A percentile compares a stretch with the other conserved stretches of the same genome.
These are phyloP conservation scores for Fraxinus albicans DNA, from an alignment of 305 asterid species.

Conservation along the genomic window DNA sequence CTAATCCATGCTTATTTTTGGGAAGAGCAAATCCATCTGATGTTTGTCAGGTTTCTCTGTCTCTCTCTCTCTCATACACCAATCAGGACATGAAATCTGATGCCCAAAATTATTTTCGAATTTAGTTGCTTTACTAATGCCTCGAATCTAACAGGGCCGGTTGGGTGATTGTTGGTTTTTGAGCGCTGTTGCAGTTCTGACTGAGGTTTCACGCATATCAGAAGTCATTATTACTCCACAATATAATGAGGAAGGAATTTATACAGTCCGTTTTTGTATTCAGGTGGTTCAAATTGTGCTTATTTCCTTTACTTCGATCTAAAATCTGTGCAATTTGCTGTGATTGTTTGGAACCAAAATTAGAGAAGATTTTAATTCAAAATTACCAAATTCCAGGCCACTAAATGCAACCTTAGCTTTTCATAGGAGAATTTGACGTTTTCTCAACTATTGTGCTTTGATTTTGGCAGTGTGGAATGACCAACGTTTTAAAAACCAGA, in stretches of 20 bases:
- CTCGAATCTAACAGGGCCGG: conserved; percentile 64
- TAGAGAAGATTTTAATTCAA: neutral
- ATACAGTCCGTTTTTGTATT: conserved; percentile 97
- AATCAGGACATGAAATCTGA: neutral
- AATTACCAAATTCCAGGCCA: neutral
- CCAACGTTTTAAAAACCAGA: neutral
- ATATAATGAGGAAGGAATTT: conserved; percentile 89
- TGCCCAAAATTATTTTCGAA: too few relatives aligned
- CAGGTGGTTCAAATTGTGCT: conserved; percentile 53
- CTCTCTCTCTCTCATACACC: neutral
- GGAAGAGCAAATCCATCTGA: conserved; percentile 95
- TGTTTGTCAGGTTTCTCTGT: conserved; percentile 85
- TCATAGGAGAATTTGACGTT: conserved; percentile 5
- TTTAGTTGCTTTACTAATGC: conserved; percentile 13
- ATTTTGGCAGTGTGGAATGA: neutral
- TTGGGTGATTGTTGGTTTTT: conserved; percentile 99
- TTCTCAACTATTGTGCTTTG: neutral
- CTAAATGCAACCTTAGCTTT: neutral
- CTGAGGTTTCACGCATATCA: conserved; percentile 92
- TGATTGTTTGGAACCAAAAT: neutral
- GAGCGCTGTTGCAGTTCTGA: conserved; percentile 98
- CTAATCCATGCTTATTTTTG: conserved; percentile 76
- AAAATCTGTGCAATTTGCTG: neutral
- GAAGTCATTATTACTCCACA: conserved; percentile 96
- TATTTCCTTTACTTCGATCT: neutral